Evolutionary conservation across 176 grass and related monocot genomes (phyloP), one percentile per base, ranked within the genome.

Genomic region (Urochloa ruziziensis): DNA sequence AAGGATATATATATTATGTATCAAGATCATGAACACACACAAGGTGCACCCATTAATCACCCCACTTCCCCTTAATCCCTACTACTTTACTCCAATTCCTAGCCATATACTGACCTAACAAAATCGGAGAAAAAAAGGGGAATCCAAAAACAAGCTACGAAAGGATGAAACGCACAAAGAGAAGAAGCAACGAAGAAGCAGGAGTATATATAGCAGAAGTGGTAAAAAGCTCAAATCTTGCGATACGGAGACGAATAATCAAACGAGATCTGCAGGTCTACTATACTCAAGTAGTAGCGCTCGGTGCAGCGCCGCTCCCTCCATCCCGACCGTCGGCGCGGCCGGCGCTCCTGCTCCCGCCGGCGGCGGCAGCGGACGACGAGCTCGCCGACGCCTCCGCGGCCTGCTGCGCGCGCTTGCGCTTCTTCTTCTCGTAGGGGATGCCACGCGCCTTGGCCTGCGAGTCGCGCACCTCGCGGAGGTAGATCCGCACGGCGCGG

Each of bases 371-470:
- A 10, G 73, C 47, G 14, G 32, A 49, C 0, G 85, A 61, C 81
- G 70, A 58, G 73, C 44, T 40, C 15, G 59, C 64, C 66, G 67
- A 48, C 17, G 77, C 40, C 74, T 63, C 79, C 13, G 32, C 62
- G 13, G 62, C 82, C 53, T 30, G 21, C 49, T 70, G 79, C 14
- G 73, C 57, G 85, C 96, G 86, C 83, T 99, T 99, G 80, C 96
- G 91, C 84, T 99, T 99, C 93, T 95, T 96, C 91, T 96, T 99
- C 74, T 92, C 96, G 90, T 96, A 90, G 21, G 96, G 93, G 86
- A 99, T 94, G 68, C 96, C 96, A 17, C 96, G 89, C 29, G 96
- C 96, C 87, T 96, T 96, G 61, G 96, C 91, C 74, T 99, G 96
- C 80, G 92, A 90, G 75, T 94, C 93, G 11, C 96, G 91, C 66